Evolutionary conservation across 2,329 filamentous ascomycete species (phyloP).

Genomic region (Coleophoma eucalyptorum): DNA sequence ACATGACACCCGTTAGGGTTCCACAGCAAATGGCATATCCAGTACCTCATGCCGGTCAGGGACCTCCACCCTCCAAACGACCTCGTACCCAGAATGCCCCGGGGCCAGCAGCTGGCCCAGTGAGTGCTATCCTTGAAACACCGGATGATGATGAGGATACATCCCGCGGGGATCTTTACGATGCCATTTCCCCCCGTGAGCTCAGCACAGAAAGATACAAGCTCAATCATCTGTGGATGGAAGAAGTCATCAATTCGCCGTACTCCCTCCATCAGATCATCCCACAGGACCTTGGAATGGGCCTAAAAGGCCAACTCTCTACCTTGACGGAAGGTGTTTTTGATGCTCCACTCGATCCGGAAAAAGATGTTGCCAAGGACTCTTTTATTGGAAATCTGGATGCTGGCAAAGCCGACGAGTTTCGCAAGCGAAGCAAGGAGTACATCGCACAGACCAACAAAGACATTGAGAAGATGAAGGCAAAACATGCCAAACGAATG

Average conservation of each 20-base stretch:
- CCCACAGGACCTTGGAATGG: constrained; percentile 82
- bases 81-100: constrained; percentile 25
- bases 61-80: constrained; percentile 53
- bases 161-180: constrained; percentile 82
- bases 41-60: constrained; percentile 36
- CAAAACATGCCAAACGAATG: constrained; percentile 72
- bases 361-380: constrained; percentile 44
- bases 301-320: constrained; percentile 77
- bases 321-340: constrained; percentile 83
- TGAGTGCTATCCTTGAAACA: constrained; percentile 26
- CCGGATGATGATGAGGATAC: constrained; percentile 87
- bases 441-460: constrained; percentile 70
- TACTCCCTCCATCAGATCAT: constrained; percentile 83
- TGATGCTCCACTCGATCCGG: constrained; percentile 53
- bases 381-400: constrained; percentile 67
- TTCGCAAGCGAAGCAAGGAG: constrained; percentile 71
- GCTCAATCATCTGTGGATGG: constrained; percentile 99
- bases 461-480: constrained; percentile 83
- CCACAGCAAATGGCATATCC: constrained; percentile 61
- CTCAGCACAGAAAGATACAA: constrained; percentile 84
- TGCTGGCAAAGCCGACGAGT: constrained; percentile 75
- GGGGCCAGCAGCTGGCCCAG: constrained; percentile 11
- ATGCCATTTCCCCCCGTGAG: constrained; percentile 83
- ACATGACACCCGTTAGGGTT: constrained; percentile 19
- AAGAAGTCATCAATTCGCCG: constrained; percentile 88